Base-by-base conservation (phyloP, 768 basidiomycete genomes). In the Pisolithus marmoratus region DNA sequence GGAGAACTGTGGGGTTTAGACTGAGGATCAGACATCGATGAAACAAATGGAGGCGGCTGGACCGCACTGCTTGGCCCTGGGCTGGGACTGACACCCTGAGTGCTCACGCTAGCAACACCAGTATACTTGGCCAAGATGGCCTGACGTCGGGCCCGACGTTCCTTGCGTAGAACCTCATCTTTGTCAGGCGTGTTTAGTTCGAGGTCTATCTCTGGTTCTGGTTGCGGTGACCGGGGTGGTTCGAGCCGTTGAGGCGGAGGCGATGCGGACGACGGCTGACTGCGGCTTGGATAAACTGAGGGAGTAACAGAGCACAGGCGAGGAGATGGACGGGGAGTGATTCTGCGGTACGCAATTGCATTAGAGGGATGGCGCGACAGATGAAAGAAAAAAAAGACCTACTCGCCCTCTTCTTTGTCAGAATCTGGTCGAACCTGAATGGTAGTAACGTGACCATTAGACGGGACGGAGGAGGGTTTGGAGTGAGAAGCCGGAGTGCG, bases 381-480 rank as follows among this genome's bases (percentile, higher is more conserved):
- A 46, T 6, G 27, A 42, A 34, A 44, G 38, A 50, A 48, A 55
- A 48, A 44, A 22, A 9, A 41, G 37, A 93, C 93, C 87, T 71
- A 94, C 91, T 95, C 93, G 76, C 89, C 92, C 77, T 94, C 93
- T 73, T 93, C 89, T 65, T 70, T 85, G 58, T 90, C 89, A 12
- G 81, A 80, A 48, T 79, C 78, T 12, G 67, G 58, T 45, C 53
- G 63, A 5, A 54, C 54, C 7, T 52, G 63, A 11, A 37, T 38
- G 0, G 49, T 51, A 40, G 55, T 52, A 38, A 41, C 58, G 49
- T 53, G 60, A 31, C 70, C 64, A 41, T 66, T 61, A 20, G 59
- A 42, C 44, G 41, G 29, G 24, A 52, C 29, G 20, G 48, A 54
- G 26, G 56, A 53, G 23, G 48, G 47, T 3, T 43, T 47, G 38